Evolutionary conservation across 768 basidiomycete genomes (phyloP).

Genomic region (Pleurotus platypus): DNA sequence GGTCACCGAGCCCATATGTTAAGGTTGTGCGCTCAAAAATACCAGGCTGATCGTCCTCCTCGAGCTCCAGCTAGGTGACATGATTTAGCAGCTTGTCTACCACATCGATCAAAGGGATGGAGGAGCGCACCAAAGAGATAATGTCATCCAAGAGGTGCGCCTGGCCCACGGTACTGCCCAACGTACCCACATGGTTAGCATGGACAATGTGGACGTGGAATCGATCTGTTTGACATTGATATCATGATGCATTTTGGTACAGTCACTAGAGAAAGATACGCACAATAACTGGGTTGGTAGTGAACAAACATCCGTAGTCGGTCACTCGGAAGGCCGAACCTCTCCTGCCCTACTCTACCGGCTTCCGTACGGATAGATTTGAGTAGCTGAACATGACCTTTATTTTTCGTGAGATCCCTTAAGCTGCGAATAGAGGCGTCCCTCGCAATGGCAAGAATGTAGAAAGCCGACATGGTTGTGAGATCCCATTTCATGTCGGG

Average conservation of each 20-base stretch:
- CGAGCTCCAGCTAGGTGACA: constrained; percentile 44
- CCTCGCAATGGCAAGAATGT: constrained; percentile 77
- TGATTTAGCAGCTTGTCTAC: background rate
- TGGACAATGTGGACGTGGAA: constrained; percentile 94
- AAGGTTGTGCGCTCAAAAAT: constrained; percentile 72
- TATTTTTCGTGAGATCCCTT: constrained; percentile 58
- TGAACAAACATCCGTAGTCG: constrained; percentile 82
- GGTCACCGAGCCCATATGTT: constrained; percentile 80
- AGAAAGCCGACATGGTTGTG: constrained; percentile 68
- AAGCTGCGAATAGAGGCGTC: constrained; percentile 63
- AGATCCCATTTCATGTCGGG: constrained; percentile 99
- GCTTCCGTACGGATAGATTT: constrained; percentile 59
- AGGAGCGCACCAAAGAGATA: constrained; percentile 67
- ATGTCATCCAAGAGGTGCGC: constrained; percentile 92
- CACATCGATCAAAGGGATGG: background rate
- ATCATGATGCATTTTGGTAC: too few species aligned
- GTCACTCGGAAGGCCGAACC: constrained; percentile 63
- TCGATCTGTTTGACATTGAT: constrained; percentile 54
- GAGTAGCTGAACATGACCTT: constrained; percentile 63
- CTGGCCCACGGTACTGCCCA: constrained; percentile 83
- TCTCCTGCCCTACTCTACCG: constrained; percentile 44
- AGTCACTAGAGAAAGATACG: constrained; percentile 21
- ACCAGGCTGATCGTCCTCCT: constrained; percentile 43
- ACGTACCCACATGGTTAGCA: constrained; percentile 55
- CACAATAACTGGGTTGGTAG: constrained; percentile 96